These are phyloP conservation scores for Ophiocordyceps sinensis DNA, from an alignment of 2,329 filamentous ascomycete species.

Conservation along the genomic window DNA sequence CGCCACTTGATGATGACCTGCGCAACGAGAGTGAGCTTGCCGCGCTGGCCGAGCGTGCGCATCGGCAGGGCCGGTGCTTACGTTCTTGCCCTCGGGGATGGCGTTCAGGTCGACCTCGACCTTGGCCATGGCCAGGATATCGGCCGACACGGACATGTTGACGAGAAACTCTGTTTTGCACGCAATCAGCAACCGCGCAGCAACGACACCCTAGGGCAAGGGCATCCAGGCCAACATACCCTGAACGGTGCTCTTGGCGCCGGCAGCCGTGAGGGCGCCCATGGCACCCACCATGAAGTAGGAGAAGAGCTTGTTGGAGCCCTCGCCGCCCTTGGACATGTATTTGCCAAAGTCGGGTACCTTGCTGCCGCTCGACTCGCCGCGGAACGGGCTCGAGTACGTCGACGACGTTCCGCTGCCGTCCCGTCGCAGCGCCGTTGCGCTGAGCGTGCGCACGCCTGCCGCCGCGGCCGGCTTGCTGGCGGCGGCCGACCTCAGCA, in stretches of 20 bases:
- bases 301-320: slow-evolving; percentile 72
- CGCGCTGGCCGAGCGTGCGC: slow-evolving; percentile 1
- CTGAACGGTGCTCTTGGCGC: slow-evolving; percentile 95
- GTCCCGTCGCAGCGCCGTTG: slow-evolving; percentile 33
- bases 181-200: neutral
- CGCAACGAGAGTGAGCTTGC: neutral
- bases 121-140: slow-evolving; percentile 98
- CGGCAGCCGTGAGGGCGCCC: slow-evolving; percentile 80
- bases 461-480: slow-evolving; percentile 22
- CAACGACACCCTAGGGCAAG: too few relatives aligned
- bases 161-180: slow-evolving; percentile 75
- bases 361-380: slow-evolving; percentile 43
- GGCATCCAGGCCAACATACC: too few relatives aligned
- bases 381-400: slow-evolving; percentile 51
- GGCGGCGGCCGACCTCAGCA: slow-evolving; percentile 37
- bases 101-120: slow-evolving; percentile 87
- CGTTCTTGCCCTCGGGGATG: slow-evolving; percentile 99
- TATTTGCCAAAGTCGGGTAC: slow-evolving; percentile 89
- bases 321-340: slow-evolving; percentile 52
- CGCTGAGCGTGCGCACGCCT: slow-evolving; percentile 39
- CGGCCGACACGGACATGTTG: slow-evolving; percentile 99
- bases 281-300: slow-evolving; percentile 99
- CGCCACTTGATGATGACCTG: slow-evolving; percentile 99
- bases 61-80: slow-evolving; percentile 29
- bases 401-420: slow-evolving; percentile 28